Base-by-base conservation (phyloP, 176 grass and related monocot genomes). In the Thinopyrum elongatum region DNA sequence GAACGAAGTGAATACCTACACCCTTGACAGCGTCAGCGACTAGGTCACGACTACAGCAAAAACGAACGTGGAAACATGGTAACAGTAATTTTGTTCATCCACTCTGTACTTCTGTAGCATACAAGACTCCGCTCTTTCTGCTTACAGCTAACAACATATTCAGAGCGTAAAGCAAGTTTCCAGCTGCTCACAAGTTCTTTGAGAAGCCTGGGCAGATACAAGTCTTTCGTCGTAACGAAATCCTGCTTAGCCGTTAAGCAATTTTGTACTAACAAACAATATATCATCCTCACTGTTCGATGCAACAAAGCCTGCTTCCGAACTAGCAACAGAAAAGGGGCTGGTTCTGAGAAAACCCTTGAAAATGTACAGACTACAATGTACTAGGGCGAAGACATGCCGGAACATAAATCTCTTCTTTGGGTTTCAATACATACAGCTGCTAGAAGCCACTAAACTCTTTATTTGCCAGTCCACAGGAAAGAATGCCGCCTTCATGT, bases 351-450 rank as follows among this genome's bases (percentile, higher is more conserved):
- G 59, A 10, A 10, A 14, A 27, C 17, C 72, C n/a, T 65, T 36
- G 26, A 35, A 51, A 49, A 51, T 65, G 73, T 67, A 77, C 46
- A 65, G 65, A 22, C 58, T 83, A 83, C 47, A 87, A 31, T 33
- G 65, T 27, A 69, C 26, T 11, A 10, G 30, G 51, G 74, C 38
- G 17, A 13, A 71, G 22, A 7, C 36, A 49, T 39, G 31, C 57
- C 28, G 38, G 26, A n/a, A 27, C 21, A 70, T 28, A 36, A 80
- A 10, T 15, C 34, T 21, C 22, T 77, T 76, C 41, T 83, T 73
- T 82, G 25, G 25, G 16, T 68, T 87, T 60, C 36, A 61, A 61
- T 49, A 38, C 35, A 76, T 70, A 53, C 33, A 63, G 6, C 59
- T 61, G 22, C 22, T 14, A 70, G 13, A 76, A 21, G 73, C 21